These are phyloP conservation scores for Carallia brachiata DNA, from an alignment of 345 rosid species.

Conservation along the genomic window DNA sequence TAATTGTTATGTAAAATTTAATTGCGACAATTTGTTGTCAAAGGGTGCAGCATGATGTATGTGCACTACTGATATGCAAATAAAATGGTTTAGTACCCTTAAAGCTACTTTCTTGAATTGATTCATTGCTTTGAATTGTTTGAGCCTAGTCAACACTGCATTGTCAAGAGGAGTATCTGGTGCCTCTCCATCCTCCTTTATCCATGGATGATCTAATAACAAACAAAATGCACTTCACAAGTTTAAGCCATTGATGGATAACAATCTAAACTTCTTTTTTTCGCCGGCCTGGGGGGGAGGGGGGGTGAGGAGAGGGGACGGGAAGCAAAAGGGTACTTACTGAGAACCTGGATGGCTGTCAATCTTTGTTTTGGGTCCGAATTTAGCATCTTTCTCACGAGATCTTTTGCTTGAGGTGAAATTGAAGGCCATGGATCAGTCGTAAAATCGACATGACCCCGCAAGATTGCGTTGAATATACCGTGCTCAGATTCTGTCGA, in stretches of 20 bases:
- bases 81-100: conserved; percentile 31
- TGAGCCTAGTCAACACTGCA: conserved; percentile 69
- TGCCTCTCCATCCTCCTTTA: conserved; percentile 80
- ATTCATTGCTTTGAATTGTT: conserved; percentile 78
- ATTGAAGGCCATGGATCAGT: conserved; percentile 96
- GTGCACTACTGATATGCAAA: background rate
- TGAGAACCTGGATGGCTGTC: conserved; percentile 83
- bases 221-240: background rate
- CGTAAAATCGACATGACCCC: conserved; percentile 75
- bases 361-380: conserved; percentile 86
- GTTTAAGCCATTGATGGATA: too few relatives aligned
- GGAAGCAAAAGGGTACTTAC: conserved; percentile 34
- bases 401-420: conserved; percentile 85
- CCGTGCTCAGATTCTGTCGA: conserved; percentile 86
- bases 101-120: conserved; percentile 77
- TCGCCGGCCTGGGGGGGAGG: too few relatives aligned
- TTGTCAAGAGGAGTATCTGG: conserved; percentile 81
- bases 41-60: too few relatives aligned
- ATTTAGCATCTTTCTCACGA: conserved; percentile 79
- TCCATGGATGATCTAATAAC: conserved; percentile 67
- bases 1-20: background rate
- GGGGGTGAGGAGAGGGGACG: too few relatives aligned
- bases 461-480: conserved; percentile 83
- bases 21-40: background rate
- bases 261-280: too few relatives aligned